Percentiles rank a stretch among this genome's conserved stretches.
Evolutionary conservation across 1,284 basidiomycete genomes (phyloP).

Genomic region (Rhodotorula mucilaginosa): DNA sequence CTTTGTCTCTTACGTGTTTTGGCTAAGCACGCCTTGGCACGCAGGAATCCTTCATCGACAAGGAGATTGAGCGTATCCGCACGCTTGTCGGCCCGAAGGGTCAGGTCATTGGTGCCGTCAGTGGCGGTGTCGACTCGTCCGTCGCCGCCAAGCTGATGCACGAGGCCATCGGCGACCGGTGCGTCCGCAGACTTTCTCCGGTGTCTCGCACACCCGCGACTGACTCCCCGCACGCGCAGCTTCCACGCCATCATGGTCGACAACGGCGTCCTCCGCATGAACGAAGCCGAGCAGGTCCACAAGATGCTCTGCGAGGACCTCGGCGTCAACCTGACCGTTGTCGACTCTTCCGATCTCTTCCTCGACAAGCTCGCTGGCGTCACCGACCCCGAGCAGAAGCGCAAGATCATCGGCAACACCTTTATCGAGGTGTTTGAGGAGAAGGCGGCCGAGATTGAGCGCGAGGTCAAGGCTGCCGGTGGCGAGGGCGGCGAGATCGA

Average conservation of each 20-base stretch:
- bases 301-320: slow-evolving; percentile 91
- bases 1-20: no score
- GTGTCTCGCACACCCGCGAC: neutral
- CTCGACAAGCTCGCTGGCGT: slow-evolving; percentile 82
- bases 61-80: slow-evolving; percentile 91
- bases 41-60: slow-evolving; percentile 95
- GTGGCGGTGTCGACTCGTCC: slow-evolving; percentile 95
- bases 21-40: neutral
- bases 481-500: slow-evolving; percentile 74
- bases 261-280: slow-evolving; percentile 90
- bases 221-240: slow-evolving; percentile 50
- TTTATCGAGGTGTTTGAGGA: slow-evolving; percentile 98
- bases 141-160: slow-evolving; percentile 99
- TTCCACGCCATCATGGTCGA: slow-evolving; percentile 99
- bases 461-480: slow-evolving; percentile 62
- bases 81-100: slow-evolving; percentile 93
- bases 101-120: slow-evolving; percentile 95
- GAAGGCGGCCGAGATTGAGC: slow-evolving; percentile 87
- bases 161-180: slow-evolving; percentile 95
- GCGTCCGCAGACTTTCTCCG: neutral
- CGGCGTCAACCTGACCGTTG: slow-evolving; percentile 92
- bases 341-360: slow-evolving; percentile 94
- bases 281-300: slow-evolving; percentile 91
- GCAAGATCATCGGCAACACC: slow-evolving; percentile 98
- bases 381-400: slow-evolving; percentile 94